Evolutionary conservation across 306 rosid species (phyloP), one percentile per base, ranked within the genome.

Genomic region (Macrotyloma uniflorum): DNA sequence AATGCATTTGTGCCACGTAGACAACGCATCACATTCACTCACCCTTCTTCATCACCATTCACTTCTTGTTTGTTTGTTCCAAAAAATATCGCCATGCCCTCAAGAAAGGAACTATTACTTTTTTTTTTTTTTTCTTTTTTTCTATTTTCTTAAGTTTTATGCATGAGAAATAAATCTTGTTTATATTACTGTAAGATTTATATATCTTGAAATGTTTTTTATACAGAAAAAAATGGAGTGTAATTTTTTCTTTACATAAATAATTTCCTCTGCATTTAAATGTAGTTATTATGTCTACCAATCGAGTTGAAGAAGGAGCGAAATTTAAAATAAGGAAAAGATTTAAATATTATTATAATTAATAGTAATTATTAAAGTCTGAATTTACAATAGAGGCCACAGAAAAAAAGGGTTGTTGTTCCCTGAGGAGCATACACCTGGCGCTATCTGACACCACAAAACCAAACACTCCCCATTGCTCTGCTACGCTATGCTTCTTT

Each of bases 361-460:
- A 51, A 36, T 20, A 38, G 3, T 38, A 38, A 38, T 8, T 0
- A 9, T 38, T 8, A 38, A 38, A 38, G 43, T 38, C 4, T 38
- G 22, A 42, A 7, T 58, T 26, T 32, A 26, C 18, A 42, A 42
- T 0, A 42, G 47, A 24, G 32, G 76, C 89, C 88, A 81, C 80
- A 79, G 18, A 55, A 82, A 19, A 63, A 36, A 16, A 18, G 66
- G 45, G 4, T 26, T 18, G 46, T 65, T 64, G 91, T n/a, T 76
- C 78, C 84, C 83, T 69, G 18, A 32, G 15, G 6, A 57, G 32
- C 46, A 28, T 6, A 79, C 94, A 90, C 89, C 83, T 90, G 91
- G 90, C 91, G 64, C 18, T 8, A 1, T 55, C 36, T 5, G 16
- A 42, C 69, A 79, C 91, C 94, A 88, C 85, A 82, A 51, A 65